Evolutionary conservation across 2,329 filamentous ascomycete genomes (phyloP).

Genomic region (Plenodomus biglobosus): DNA sequence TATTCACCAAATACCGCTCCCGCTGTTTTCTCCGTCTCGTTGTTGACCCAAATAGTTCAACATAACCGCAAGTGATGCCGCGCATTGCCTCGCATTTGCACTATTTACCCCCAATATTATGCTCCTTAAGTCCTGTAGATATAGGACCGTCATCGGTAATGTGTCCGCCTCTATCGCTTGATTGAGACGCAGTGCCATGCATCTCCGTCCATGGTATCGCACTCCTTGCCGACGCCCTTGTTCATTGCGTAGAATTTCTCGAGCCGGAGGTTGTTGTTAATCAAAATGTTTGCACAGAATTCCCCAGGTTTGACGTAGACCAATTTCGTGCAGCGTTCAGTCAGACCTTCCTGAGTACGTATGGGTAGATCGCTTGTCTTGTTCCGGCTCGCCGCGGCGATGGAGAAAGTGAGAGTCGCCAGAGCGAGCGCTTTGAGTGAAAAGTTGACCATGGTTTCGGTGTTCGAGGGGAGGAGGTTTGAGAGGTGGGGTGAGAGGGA

Average conservation of each 20-base stretch:
- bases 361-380: no score
- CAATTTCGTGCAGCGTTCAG: constrained; percentile 8
- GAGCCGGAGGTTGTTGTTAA: background rate
- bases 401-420: background rate
- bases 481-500: background rate
- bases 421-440: background rate
- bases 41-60: no score
- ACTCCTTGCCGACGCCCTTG: background rate
- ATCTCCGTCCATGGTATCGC: background rate
- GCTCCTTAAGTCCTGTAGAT: background rate
- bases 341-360: constrained; percentile 5
- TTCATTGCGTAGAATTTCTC: background rate
- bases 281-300: background rate
- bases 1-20: no score
- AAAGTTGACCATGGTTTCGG: background rate
- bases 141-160: background rate
- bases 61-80: no score
- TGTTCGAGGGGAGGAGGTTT: background rate
- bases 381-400: background rate
- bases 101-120: background rate
- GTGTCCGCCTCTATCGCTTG: background rate
- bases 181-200: background rate
- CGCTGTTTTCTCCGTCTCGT: no score
- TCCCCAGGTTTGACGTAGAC: constrained; percentile 1
- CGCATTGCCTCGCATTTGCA: no score